A percentile compares a stretch with the other conserved stretches of the same genome.
These are phyloP conservation scores for Phytophthora vignae DNA, from an alignment of 352 stramenopile species.

Conservation along the genomic window DNA sequence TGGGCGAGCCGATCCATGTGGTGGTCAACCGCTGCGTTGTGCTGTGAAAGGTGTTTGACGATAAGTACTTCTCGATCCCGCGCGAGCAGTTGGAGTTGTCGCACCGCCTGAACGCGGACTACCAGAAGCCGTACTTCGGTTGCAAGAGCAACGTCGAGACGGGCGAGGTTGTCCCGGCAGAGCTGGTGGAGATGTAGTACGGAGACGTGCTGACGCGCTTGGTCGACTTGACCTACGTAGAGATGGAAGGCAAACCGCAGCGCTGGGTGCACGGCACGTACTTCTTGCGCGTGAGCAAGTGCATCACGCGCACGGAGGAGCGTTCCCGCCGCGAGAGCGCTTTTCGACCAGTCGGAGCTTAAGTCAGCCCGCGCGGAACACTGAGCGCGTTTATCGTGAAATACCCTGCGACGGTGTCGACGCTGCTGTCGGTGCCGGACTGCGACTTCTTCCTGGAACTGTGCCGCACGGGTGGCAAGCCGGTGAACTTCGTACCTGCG, in stretches of 20 bases:
- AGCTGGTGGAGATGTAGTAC: constrained; percentile 91
- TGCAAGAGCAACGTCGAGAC: constrained; percentile 52
- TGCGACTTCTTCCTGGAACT: too few relatives aligned
- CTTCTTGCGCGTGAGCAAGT: constrained; percentile 72
- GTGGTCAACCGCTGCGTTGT: constrained; percentile 80
- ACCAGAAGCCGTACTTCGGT: constrained; percentile 40
- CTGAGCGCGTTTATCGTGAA: too few relatives aligned
- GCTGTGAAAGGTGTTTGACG: constrained; percentile 87
- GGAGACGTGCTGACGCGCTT: constrained; percentile 76
- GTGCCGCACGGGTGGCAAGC: too few relatives aligned
- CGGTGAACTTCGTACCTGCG: too few relatives aligned
- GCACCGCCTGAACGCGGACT: too few relatives aligned
- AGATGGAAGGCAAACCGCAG: constrained; percentile 24
- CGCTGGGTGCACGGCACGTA: constrained; percentile 81
- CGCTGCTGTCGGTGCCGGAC: too few relatives aligned
- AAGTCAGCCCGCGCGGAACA: too few relatives aligned
- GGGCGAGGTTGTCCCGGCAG: constrained; percentile 48
- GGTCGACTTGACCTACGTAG: constrained; percentile 84
- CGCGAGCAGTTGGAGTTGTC: too few relatives aligned
- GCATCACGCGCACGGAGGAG: constrained; percentile 75
- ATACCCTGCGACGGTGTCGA: too few relatives aligned
- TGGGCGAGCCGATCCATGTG: constrained; percentile 89
- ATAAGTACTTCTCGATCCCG: constrained; percentile 50
- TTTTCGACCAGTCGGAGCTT: too few relatives aligned
- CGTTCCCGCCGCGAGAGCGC: constrained; percentile 62